These are phyloP conservation scores for Rhododendron griersonianum DNA, from an alignment of 148 eudicot genomes.

Conservation along the genomic window DNA sequence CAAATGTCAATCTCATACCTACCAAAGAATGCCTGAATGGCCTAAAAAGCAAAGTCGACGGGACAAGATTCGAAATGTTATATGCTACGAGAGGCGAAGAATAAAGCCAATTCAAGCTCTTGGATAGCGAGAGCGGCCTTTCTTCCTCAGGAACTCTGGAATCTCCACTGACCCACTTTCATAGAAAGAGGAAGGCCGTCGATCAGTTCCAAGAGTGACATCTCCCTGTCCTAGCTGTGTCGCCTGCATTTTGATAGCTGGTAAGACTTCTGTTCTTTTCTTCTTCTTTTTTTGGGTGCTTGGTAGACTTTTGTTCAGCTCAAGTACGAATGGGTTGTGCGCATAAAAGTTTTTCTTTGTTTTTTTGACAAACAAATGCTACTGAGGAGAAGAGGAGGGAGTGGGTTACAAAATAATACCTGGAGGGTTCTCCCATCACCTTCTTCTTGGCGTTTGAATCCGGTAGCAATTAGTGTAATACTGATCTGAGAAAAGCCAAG, in stretches of 20 bases:
- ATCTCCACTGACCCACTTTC: slow-evolving; percentile 89
- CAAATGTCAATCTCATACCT: background rate
- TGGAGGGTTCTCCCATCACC: slow-evolving; percentile 12
- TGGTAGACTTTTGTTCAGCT: background rate
- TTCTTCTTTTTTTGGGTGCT: background rate
- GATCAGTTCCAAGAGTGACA: slow-evolving; percentile 29
- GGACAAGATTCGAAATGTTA: background rate
- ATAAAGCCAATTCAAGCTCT: slow-evolving; percentile 44
- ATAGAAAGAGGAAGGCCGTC: slow-evolving; percentile 55
- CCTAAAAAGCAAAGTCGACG: background rate
- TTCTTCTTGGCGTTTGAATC: slow-evolving; percentile 30
- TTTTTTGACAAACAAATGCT: background rate
- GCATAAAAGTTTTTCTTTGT: background rate
- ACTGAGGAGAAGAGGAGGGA: background rate
- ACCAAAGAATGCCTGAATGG: background rate
- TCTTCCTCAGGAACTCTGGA: slow-evolving; percentile 94
- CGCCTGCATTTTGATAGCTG: slow-evolving; percentile 33
- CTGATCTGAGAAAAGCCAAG: slow-evolving; percentile 16
- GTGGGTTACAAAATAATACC: background rate
- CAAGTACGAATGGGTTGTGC: background rate
- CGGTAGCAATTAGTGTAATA: slow-evolving; percentile 27
- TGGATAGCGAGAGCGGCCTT: slow-evolving; percentile 94
- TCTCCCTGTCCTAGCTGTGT: slow-evolving; percentile 54
- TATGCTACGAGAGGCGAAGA: slow-evolving; percentile 6
- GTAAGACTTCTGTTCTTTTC: background rate